Evolutionary conservation across 129 eudicot species (phyloP), one percentile per base, ranked within the genome.

Genomic region (Dittrichia graveolens): DNA sequence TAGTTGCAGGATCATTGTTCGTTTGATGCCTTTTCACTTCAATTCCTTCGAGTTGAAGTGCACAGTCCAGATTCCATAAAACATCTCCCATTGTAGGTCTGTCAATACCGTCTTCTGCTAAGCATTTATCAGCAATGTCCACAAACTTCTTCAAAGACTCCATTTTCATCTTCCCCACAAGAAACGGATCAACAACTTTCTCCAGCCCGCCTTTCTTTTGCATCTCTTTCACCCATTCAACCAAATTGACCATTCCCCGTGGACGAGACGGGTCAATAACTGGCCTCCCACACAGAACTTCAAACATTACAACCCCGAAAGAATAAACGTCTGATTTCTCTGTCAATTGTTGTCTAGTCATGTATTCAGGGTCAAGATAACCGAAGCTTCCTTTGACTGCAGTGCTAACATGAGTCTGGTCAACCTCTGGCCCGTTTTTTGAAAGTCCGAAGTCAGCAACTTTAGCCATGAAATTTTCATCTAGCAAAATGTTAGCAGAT

Each of bases 331-430:
- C 93, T 4, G 92, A 84, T 76, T 87, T 87, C 8, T 81, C 92
- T 1, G 86, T 87, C 74, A 88, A 37, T 45, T 88, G 85, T 75
- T 88, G 95, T 46, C 79, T 73, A 24, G 73, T 83, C 83, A 88
- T 70, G 65, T 88, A 88, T 67, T 88, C 95, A 1, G 95, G 95
- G 59, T 88, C 95, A 50, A 88, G 80, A 71, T 87, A 84, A 45
- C 89, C 93, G 24, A 87, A 87, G 70, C 92, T 87, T 75, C 95
- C 95, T 81, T 88, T 88, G 46, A 88, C 95, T 16, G 88, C 91
- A 3, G 95, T 88, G 52, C 88, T 85, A 48, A 88, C 95, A 74
- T 88, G 91, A 37, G 82, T 79, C 60, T 88, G 80, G 54, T 88
- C 91, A 14, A 88, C 10, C 55, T 81, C 88, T 2, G 95, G 91